Conservation (phyloP, 352 stramenopile species). For the Pythium volutum region DNA sequence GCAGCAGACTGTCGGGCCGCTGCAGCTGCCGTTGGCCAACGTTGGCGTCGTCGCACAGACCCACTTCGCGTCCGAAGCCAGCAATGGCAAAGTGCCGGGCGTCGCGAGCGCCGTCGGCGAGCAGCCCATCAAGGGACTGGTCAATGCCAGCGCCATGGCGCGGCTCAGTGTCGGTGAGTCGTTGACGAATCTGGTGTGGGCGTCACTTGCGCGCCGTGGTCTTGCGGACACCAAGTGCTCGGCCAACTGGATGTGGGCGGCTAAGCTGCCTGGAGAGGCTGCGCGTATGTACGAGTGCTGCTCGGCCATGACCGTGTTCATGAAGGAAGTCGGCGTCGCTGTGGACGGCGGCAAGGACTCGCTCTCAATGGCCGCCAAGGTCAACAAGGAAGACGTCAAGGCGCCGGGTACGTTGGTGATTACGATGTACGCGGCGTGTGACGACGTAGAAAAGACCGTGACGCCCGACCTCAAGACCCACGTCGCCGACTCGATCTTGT, state of each 20-base stretch:
- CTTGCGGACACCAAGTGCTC: constrained; percentile 98
- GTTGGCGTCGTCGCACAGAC: constrained; percentile 96
- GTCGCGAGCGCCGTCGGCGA: constrained; percentile 97
- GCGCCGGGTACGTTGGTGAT: constrained; percentile 96
- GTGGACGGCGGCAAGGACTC: constrained; percentile 99
- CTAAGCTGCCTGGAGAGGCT: constrained; percentile 98
- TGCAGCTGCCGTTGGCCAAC: constrained; percentile 97
- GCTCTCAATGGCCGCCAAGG: constrained; percentile 97
- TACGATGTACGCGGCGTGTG: constrained; percentile 96
- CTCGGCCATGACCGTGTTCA: constrained; percentile 92
- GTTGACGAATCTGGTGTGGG: constrained; percentile 99
- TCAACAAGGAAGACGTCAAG: constrained; percentile 95
- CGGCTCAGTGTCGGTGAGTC: constrained; percentile 96
- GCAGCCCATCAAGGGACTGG: constrained; percentile 96
- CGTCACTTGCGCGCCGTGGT: constrained; percentile 82
- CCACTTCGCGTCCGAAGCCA: constrained; percentile 83
- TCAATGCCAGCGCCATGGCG: constrained; percentile 95
- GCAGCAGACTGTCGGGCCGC: constrained; percentile 98
- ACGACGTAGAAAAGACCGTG: constrained; percentile 96
- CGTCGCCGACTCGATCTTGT: constrained; percentile 73
- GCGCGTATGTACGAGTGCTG: constrained; percentile 99
- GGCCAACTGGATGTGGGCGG: constrained; percentile 99
- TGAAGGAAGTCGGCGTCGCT: constrained; percentile 94
- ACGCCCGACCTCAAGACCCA: constrained; percentile 97
- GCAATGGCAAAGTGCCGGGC: constrained; percentile 86